phyloP scores from a whole-genome alignment of 495 filamentous ascomycete genomes.

The Durotheca rogersii region DNA sequence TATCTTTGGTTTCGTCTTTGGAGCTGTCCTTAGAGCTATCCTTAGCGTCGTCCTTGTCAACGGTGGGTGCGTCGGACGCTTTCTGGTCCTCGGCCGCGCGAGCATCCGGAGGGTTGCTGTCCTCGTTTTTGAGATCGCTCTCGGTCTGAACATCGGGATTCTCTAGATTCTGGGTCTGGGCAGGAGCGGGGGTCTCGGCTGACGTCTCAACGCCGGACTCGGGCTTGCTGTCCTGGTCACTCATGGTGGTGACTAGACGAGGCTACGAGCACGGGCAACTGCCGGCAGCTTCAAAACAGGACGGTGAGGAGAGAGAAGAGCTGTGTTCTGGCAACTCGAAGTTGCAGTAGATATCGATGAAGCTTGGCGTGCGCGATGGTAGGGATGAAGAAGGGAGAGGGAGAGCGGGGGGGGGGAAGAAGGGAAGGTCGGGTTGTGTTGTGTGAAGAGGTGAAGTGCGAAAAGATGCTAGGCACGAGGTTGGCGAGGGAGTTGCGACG shows the following conservation, averaged over 20 bases:
- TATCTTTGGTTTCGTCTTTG: conserved; percentile 10
- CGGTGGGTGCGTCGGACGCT: neutral
- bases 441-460: neutral
- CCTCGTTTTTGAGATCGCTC: conserved; percentile 11
- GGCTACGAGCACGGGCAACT: too few species aligned
- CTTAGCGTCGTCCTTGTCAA: neutral
- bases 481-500: too few species aligned
- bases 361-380: too few species aligned
- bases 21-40: too few species aligned
- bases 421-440: neutral
- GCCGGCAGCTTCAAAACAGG: too few species aligned
- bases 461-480: too few species aligned
- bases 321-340: too few species aligned
- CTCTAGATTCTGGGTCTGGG: conserved; percentile 11
- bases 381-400: neutral
- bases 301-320: too few species aligned
- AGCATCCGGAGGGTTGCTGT: conserved; percentile 13
- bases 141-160: conserved; percentile 6
- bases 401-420: neutral
- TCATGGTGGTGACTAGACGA: conserved; percentile 22
- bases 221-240: conserved; percentile 31
- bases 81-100: conserved; percentile 20
- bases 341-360: too few species aligned
- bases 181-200: conserved; percentile 3
- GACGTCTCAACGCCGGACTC: conserved; percentile 18